Evolutionary conservation across 78 protist species (phyloP).

Genomic region (Guillardia theta): DNA sequence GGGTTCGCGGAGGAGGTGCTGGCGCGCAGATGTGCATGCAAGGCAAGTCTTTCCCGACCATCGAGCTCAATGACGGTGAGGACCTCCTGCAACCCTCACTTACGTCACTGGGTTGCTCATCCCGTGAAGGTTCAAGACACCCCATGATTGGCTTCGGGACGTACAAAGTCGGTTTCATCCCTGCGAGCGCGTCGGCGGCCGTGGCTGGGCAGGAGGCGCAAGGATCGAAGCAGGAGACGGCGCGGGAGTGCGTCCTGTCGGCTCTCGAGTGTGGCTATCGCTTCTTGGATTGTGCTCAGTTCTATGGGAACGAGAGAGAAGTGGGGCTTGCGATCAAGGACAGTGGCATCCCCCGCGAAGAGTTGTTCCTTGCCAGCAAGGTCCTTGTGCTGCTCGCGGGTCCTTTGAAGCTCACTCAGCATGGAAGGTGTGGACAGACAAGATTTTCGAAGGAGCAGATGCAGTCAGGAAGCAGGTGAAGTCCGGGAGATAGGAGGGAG

Average conservation of each 20-base stretch:
- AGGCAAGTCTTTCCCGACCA: no score
- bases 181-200: not conserved
- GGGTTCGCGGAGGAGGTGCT: no score
- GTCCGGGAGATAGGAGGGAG: not conserved
- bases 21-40: no score
- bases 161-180: slow-evolving; percentile 30
- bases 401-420: not conserved
- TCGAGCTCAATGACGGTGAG: not conserved
- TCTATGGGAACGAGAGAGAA: slow-evolving; percentile 62
- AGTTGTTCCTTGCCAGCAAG: slow-evolving; percentile 46
- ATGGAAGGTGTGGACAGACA: slow-evolving; percentile 47
- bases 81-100: not conserved
- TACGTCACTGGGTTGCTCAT: not conserved
- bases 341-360: not conserved
- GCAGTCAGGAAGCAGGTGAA: not conserved
- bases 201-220: not conserved
- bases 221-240: not conserved
- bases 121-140: not conserved
- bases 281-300: slow-evolving; percentile 60
- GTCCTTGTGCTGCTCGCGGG: not conserved
- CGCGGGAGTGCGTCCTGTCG: not conserved
- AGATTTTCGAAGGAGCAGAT: not conserved
- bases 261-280: slow-evolving; percentile 55
- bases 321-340: slow-evolving; percentile 41
- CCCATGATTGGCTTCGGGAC: slow-evolving; percentile 43